These are phyloP conservation scores for Penicillium sp. DNA, from an alignment of 2,329 filamentous ascomycete species.

Conservation along the genomic window DNA sequence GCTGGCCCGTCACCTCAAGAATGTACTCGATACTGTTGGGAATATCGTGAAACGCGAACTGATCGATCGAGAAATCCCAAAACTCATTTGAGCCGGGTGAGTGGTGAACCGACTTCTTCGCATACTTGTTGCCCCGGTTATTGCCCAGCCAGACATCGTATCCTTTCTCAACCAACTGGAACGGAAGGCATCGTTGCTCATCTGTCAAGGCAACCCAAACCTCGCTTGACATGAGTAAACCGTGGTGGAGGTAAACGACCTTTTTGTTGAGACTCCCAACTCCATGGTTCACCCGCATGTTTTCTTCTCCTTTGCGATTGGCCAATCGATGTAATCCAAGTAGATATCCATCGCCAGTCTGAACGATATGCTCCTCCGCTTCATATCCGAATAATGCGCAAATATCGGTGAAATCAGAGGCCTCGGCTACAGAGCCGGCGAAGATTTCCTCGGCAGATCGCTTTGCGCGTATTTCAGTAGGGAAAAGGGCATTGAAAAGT, in stretches of 20 bases:
- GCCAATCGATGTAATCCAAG: constrained; percentile 87
- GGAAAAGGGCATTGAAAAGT: constrained; percentile 78
- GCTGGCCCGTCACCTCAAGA: constrained; percentile 77
- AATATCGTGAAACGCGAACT: constrained; percentile 97
- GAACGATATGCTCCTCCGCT: constrained; percentile 93
- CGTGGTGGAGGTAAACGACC: constrained; percentile 93
- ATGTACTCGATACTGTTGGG: constrained; percentile 94
- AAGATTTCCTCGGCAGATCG: constrained; percentile 71
- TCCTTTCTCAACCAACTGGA: constrained; percentile 83
- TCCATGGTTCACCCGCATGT: constrained; percentile 72
- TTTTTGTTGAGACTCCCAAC: constrained; percentile 73
- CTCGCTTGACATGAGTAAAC: constrained; percentile 97
- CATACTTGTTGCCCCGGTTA: constrained; percentile 98
- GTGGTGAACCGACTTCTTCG: constrained; percentile 82
- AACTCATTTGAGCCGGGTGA: constrained; percentile 78
- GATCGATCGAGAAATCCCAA: constrained; percentile 98
- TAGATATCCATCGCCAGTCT: constrained; percentile 91
- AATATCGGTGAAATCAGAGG: constrained; percentile 91
- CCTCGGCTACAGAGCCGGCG: constrained; percentile 78
- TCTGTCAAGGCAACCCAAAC: constrained; percentile 96
- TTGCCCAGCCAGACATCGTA: constrained; percentile 99
- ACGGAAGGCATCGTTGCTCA: constrained; percentile 81
- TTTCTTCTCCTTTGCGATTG: constrained; percentile 80
- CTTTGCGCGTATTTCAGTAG: constrained; percentile 69
- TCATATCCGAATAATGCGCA: constrained; percentile 89